These are phyloP conservation scores for Camelina laxa DNA, from an alignment of 345 rosid species.

Conservation along the genomic window DNA sequence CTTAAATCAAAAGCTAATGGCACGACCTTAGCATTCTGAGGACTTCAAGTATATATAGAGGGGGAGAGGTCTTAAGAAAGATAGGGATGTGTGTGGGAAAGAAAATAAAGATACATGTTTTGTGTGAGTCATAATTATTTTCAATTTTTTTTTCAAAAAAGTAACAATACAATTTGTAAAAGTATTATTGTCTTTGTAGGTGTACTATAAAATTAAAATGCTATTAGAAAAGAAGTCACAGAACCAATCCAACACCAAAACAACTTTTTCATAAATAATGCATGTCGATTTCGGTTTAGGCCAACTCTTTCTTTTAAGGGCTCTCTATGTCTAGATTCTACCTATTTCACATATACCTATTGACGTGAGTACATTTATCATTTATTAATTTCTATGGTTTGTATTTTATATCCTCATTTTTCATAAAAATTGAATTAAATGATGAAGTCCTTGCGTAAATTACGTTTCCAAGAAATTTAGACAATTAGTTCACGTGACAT, in stretches of 20 bases:
- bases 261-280: conserved; percentile 38
- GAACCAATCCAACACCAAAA: conserved; percentile 27
- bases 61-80: neutral
- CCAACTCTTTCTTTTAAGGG: conserved; percentile 36
- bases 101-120: conserved; percentile 9
- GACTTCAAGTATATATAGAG: conserved; percentile 41
- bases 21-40: conserved; percentile 39
- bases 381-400: neutral
- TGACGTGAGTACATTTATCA: neutral
- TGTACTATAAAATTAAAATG: conserved; percentile 28
- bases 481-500: conserved; percentile 40
- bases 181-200: conserved; percentile 26
- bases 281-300: conserved; percentile 44
- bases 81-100: conserved; percentile 24
- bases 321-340: conserved; percentile 43
- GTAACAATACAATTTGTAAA: conserved; percentile 5
- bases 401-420: neutral
- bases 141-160: neutral
- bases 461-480: conserved; percentile 37
- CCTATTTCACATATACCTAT: conserved; percentile 33
- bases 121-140: conserved; percentile 16
- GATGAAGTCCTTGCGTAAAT: conserved; percentile 14
- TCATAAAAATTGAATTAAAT: neutral
- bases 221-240: neutral
- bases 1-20: conserved; percentile 38